Percentiles rank a stretch among this genome's conserved stretches.
These are phyloP conservation scores for Exophiala dermatitidis DNA, from an alignment of 2,329 filamentous ascomycete species.

Conservation along the genomic window DNA sequence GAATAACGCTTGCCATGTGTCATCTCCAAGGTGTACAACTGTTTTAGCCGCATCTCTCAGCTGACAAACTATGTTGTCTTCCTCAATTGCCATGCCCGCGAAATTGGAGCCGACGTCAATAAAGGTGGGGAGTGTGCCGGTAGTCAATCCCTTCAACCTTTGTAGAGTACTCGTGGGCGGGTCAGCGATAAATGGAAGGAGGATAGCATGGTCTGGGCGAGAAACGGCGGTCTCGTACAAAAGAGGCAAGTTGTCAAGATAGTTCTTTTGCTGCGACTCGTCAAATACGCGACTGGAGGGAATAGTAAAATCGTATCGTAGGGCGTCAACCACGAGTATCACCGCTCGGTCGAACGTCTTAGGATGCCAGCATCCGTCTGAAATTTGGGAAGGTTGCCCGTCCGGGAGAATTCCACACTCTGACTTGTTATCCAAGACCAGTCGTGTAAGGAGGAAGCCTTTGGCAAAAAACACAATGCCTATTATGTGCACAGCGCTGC, in stretches of 20 bases:
- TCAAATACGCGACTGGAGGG: constrained; percentile 52
- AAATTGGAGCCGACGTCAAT: constrained; percentile 93
- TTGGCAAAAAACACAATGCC: constrained; percentile 90
- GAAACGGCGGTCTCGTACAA: constrained; percentile 73
- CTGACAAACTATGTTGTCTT: constrained; percentile 70
- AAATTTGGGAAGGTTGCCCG: constrained; percentile 35
- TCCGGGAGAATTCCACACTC: constrained; percentile 59
- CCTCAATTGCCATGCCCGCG: constrained; percentile 87
- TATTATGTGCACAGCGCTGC: constrained; percentile 62
- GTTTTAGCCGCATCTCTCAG: constrained; percentile 60
- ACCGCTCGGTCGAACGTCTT: constrained; percentile 89
- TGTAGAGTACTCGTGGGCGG: constrained; percentile 91
- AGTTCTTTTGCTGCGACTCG: constrained; percentile 51
- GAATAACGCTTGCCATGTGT: constrained; percentile 92
- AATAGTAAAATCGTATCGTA: constrained; percentile 94
- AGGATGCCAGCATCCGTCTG: constrained; percentile 87
- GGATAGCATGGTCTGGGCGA: constrained; percentile 72
- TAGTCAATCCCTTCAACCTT: constrained; percentile 86
- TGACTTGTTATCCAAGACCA: constrained; percentile 71
- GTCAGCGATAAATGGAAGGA: constrained; percentile 93
- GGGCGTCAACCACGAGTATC: constrained; percentile 81
- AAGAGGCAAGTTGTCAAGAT: constrained; percentile 81
- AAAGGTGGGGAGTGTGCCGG: constrained; percentile 89
- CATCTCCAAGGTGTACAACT: constrained; percentile 91
- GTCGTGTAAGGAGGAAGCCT: constrained; percentile 84